Conservation (phyloP, 352 stramenopile species). For the Globisporangium viniferum region DNA sequence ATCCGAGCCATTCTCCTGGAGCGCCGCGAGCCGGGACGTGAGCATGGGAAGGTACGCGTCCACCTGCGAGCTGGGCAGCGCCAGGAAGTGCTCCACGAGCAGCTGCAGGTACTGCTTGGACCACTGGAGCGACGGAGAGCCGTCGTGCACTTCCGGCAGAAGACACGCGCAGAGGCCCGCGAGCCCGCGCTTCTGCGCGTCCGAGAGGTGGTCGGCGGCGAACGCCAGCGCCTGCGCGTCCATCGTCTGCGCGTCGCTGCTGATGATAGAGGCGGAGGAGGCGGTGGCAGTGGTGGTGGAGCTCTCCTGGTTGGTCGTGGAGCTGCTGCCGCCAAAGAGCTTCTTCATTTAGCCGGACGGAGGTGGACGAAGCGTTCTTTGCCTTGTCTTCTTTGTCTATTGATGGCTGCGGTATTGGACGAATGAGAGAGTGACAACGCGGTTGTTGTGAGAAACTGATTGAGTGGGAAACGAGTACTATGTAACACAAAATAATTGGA, state of each 20-base stretch:
- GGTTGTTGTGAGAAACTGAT: neutral
- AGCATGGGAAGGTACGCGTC: slow-evolving; percentile 78
- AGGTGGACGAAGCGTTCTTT: neutral
- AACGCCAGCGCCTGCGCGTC: slow-evolving; percentile 12
- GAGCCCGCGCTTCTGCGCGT: slow-evolving; percentile 64
- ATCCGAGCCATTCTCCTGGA: neutral
- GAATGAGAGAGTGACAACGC: neutral
- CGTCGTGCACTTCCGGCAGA: slow-evolving; percentile 61
- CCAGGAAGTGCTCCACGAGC: slow-evolving; percentile 59
- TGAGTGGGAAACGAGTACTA: neutral
- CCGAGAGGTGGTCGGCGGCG: slow-evolving; percentile 34
- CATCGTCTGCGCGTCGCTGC: neutral
- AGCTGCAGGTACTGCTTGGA: slow-evolving; percentile 63
- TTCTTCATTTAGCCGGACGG: slow-evolving; percentile 1
- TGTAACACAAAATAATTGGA: neutral
- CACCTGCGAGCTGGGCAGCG: slow-evolving; percentile 43
- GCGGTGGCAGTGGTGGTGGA: neutral
- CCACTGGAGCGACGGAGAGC: slow-evolving; percentile 52
- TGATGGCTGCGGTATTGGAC: neutral
- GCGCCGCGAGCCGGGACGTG: slow-evolving; percentile 17
- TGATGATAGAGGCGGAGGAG: neutral
- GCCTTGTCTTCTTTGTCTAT: neutral
- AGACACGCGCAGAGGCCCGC: slow-evolving; percentile 66
- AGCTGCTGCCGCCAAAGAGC: neutral
- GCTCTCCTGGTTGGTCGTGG: neutral